phyloP scores from a whole-genome alignment of 2,329 filamentous ascomycete genomes.

The Fusarium miscanthi region DNA sequence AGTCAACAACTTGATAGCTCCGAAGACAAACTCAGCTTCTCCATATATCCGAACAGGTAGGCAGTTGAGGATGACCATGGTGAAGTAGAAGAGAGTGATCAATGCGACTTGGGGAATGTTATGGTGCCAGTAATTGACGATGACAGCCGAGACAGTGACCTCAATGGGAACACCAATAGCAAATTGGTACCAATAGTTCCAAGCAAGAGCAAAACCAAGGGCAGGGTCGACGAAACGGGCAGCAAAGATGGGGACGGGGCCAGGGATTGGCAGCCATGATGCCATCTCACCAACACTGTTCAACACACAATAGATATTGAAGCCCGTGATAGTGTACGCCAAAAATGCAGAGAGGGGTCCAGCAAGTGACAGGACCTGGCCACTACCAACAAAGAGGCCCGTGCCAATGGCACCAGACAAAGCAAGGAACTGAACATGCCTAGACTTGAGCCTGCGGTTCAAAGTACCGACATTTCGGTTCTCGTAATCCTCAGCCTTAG shows the following conservation, averaged over 20 bases:
- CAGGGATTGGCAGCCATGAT: constrained; percentile 1
- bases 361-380: constrained; percentile 15
- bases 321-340: constrained; percentile 22
- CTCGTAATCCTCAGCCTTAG: constrained; percentile 15
- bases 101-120: constrained; percentile 26
- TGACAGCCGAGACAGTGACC: constrained; percentile 66
- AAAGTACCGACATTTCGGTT: constrained; percentile 28
- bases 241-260: constrained; percentile 9
- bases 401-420: constrained; percentile 31
- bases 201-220: constrained; percentile 57
- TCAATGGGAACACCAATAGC: constrained; percentile 68
- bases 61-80: constrained; percentile 26
- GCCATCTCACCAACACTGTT: constrained; percentile 52
- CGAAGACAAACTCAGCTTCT: constrained; percentile 71
- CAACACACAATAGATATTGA: constrained; percentile 21
- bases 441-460: constrained; percentile 56
- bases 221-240: constrained; percentile 66
- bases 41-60: constrained; percentile 49
- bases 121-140: constrained; percentile 70
- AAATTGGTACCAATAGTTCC: constrained; percentile 73
- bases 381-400: constrained; percentile 26
- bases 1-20: constrained; percentile 68
- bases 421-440: constrained; percentile 72
- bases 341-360: constrained; percentile 24
- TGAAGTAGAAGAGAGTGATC: constrained; percentile 19